Evolutionary conservation across 163 green algal genomes (phyloP), one percentile per base, ranked within the genome.

Genomic region (Scenedesmus sp.): DNA sequence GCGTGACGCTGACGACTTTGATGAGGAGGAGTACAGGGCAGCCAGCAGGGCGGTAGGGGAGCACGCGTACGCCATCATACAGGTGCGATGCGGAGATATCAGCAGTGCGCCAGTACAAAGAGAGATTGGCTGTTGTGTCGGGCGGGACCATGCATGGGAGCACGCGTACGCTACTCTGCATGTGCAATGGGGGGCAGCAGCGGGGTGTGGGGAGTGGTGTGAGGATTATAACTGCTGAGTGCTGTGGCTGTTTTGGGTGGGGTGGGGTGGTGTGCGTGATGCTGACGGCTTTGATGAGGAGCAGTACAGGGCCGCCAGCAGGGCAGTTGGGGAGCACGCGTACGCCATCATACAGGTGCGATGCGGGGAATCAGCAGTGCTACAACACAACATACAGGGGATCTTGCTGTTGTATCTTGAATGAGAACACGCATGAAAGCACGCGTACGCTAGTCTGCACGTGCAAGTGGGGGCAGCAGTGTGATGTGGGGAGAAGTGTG

Each of bases 1-100:
- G 18, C 85, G 90, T 52, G 62, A 88, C 56, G 85, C 90, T 79
- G 90, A 93, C 76, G 90, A 93, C 76, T 93, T 93, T 93, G 90
- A 93, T 60, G 85, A 93, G 59, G 23, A 23, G 1, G 90, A 93
- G 85, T 93, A 93, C 85, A 34, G 82, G 59, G 85, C 70, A 6
- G 90, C 90, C 23, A 83, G 60, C 73, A 62, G 57, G 52, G 86
- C 76, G 4, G 73, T 91, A 2, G 76, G 76, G 8, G 59, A 84
- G 60, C 64, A 84, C 2, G 60, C 90, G 0, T 66, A 84, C 54
- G 90, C 85, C 46, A 84, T 92, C 34, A 82, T 92, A 6, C n/a
- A 84, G 82, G 81, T 87, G 23, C 20, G 64, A 84, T 12, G 73
- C 73, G 2, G 20, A 76, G 20, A 18, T 76, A 76, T 76, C 66